phyloP scores from a whole-genome alignment of 805 yeast genomes.

The Candida coquimbonensis region DNA sequence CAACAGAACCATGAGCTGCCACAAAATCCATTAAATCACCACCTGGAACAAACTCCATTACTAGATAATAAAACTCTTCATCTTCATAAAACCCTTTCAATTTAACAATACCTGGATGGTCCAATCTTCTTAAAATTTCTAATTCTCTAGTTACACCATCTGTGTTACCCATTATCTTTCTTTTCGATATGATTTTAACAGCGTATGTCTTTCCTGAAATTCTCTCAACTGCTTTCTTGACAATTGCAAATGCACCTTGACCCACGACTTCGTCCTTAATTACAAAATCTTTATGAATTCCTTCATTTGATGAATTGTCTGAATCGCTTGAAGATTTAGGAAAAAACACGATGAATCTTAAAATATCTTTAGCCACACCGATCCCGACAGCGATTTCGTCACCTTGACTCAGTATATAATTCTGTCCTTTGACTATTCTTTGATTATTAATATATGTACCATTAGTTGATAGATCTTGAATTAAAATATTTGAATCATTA shows the following conservation, averaged over 20 bases:
- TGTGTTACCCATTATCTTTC: slow-evolving; percentile 71
- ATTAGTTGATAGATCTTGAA: slow-evolving; percentile 74
- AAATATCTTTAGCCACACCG: slow-evolving; percentile 69
- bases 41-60: slow-evolving; percentile 94
- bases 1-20: slow-evolving; percentile 84
- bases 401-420: slow-evolving; percentile 81
- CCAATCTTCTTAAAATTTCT: slow-evolving; percentile 64
- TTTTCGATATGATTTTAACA: slow-evolving; percentile 79
- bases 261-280: slow-evolving; percentile 84
- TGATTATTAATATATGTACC: slow-evolving; percentile 83
- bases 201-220: slow-evolving; percentile 82
- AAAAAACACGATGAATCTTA: slow-evolving; percentile 40
- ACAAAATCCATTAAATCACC: slow-evolving; percentile 98
- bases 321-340: slow-evolving; percentile 11
- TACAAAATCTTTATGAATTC: slow-evolving; percentile 64
- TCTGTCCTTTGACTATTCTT: slow-evolving; percentile 66
- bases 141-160: slow-evolving; percentile 84
- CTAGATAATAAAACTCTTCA: slow-evolving; percentile 68
- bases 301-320: slow-evolving; percentile 22
- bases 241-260: slow-evolving; percentile 98
- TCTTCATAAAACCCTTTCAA: slow-evolving; percentile 85
- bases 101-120: slow-evolving; percentile 81
- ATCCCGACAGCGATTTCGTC: slow-evolving; percentile 89
- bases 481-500: slow-evolving; percentile 42
- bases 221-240: slow-evolving; percentile 83